Conservation (phyloP, 2,329 filamentous ascomycete species). For the Aciculosporium take region DNA sequence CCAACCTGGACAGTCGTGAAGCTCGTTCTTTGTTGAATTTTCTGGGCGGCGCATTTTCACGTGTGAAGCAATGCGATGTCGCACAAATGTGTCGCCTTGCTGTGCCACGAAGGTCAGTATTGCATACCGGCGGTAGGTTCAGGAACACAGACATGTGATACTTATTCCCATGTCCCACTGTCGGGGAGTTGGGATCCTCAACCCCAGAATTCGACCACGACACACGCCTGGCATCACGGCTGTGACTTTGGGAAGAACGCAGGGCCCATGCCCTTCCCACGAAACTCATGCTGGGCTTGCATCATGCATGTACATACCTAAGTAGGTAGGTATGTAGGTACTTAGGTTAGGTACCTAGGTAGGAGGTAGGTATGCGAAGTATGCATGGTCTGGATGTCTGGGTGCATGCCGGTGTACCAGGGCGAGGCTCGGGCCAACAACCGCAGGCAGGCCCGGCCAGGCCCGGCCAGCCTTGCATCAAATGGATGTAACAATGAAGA, state of each 20-base stretch:
- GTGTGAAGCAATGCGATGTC: too few relatives aligned
- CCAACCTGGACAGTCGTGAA: too few relatives aligned
- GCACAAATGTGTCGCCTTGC: too few relatives aligned
- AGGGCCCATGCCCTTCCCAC: neutral
- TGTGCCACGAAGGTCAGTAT: too few relatives aligned
- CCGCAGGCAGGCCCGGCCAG: neutral
- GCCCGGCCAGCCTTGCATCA: neutral
- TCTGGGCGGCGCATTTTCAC: too few relatives aligned
- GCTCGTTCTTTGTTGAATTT: too few relatives aligned
- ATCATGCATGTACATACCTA: neutral
- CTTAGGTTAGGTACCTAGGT: too few relatives aligned
- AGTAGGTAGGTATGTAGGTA: too few relatives aligned
- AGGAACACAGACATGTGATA: neutral
- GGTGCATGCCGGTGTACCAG: neutral
- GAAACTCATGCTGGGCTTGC: neutral
- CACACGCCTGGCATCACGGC: neutral
- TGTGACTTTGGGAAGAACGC: neutral
- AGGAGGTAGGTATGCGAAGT: too few relatives aligned
- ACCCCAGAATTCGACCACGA: neutral
- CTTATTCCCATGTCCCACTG: too few relatives aligned
- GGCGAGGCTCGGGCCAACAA: neutral
- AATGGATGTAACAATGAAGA: neutral
- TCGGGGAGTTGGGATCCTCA: too few relatives aligned
- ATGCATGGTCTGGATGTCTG: neutral
- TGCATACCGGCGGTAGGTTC: too few relatives aligned